Evolutionary conservation across 768 basidiomycete species (phyloP), one percentile per base, ranked within the genome.

Genomic region (Boletus fagicola): DNA sequence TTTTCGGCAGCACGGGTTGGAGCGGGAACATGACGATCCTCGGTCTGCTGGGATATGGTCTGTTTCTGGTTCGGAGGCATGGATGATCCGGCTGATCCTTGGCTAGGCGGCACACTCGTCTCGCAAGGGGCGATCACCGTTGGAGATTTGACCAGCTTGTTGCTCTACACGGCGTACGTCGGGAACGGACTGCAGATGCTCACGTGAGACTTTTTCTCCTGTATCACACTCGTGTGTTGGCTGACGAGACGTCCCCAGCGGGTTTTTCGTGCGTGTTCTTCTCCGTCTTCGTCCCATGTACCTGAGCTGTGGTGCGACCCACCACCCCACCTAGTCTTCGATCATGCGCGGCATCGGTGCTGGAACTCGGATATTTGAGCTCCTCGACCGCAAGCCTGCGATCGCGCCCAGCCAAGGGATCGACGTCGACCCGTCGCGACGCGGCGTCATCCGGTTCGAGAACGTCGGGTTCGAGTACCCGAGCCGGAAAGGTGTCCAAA

Each of bases 341-440:
- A 87, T 98, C 54, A 98, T 98, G 96, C 92, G 93, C 52, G 96
- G 92, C 53, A 86, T 98, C 50, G 96, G 96, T 55, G 95, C 96
- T 1, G 92, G 93, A 18, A 82, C 84, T 0, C 88, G 96, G 22
- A 88, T 98, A n/a, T 98, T 98, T 71, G 93, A 95, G 61, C 83
- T 98, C 16, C 77, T 98, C 11, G 93, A 93, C 65, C 84, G 93
- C 45, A 73, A 77, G 31, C 90, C 94, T 16, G 82, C 81, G 33
- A 90, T 97, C 62, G 81, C 83, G 4, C 81, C 87, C 5, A 77
- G 78, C 35, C 72, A 74, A 16, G 95, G 95, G 3, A 70, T 82
- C 16, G 72, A 77, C 1, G 72, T 96, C 33, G 67, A 81, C 33
- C 71, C 80, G 12, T 67, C 78, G 24, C 77, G 84, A 11, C 83